A percentile compares a stretch with the other conserved stretches of the same genome.
Conservation (phyloP, 495 filamentous ascomycete genomes). For the Penicillium pancosmium region DNA sequence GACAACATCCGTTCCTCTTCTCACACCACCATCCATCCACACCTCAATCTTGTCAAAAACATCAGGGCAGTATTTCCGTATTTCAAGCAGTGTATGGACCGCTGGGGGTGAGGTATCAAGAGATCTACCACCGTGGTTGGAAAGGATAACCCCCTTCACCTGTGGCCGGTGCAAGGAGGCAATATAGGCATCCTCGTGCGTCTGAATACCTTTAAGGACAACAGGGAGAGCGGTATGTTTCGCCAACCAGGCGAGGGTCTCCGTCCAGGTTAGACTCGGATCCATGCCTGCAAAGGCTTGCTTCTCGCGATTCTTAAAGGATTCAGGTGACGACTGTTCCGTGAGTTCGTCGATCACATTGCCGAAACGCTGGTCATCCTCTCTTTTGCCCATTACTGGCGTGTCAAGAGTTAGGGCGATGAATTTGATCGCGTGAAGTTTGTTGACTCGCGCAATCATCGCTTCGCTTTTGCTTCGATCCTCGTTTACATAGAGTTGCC, state of each 20-base stretch:
- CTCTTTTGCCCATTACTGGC: slow-evolving; percentile 86
- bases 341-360: slow-evolving; percentile 23
- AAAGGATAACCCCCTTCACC: slow-evolving; percentile 81
- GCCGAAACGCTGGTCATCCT: slow-evolving; percentile 76
- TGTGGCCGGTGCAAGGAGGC: slow-evolving; percentile 71
- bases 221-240: slow-evolving; percentile 79
- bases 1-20: slow-evolving; percentile 85
- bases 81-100: slow-evolving; percentile 85
- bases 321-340: slow-evolving; percentile 27
- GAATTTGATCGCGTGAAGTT: slow-evolving; percentile 72
- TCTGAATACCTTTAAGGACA: slow-evolving; percentile 90
- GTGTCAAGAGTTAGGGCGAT: slow-evolving; percentile 91
- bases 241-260: slow-evolving; percentile 75
- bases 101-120: slow-evolving; percentile 88
- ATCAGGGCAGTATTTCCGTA: slow-evolving; percentile 86
- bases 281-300: slow-evolving; percentile 76
- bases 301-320: slow-evolving; percentile 44
- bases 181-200: slow-evolving; percentile 88
- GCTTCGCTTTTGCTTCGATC: slow-evolving; percentile 78
- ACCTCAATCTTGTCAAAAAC: slow-evolving; percentile 83
- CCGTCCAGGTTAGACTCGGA: slow-evolving; percentile 77
- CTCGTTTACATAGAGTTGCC: slow-evolving; percentile 87
- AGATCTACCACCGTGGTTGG: slow-evolving; percentile 88
- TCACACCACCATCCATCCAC: slow-evolving; percentile 87
- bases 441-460: slow-evolving; percentile 74